phyloP scores from a whole-genome alignment of 2,329 filamentous ascomycete species.

The Tolypocladium nubicola region DNA sequence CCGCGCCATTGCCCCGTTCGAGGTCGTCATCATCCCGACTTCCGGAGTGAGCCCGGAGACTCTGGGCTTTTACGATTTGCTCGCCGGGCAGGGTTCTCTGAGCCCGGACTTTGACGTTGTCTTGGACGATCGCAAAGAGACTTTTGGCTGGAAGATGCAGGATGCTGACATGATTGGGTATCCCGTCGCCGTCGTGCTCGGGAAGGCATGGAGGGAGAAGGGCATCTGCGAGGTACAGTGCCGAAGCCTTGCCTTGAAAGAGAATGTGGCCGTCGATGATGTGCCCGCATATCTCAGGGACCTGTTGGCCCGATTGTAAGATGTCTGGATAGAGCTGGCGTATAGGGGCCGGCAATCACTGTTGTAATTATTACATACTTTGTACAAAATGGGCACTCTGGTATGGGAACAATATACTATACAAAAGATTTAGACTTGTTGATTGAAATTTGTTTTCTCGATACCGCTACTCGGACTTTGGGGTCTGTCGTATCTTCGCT shows the following conservation, averaged over 20 bases:
- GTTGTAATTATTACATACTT: background rate
- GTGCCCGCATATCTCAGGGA: slow-evolving; percentile 33
- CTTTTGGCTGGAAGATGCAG: slow-evolving; percentile 73
- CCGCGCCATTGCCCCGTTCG: slow-evolving; percentile 72
- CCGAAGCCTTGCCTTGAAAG: slow-evolving; percentile 51
- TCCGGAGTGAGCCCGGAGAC: slow-evolving; percentile 36
- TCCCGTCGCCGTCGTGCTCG: slow-evolving; percentile 71
- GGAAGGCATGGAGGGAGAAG: slow-evolving; percentile 53
- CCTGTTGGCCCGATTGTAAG: slow-evolving; percentile 38
- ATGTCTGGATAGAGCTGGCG: background rate
- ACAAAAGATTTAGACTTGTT: no score
- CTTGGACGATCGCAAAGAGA: slow-evolving; percentile 61
- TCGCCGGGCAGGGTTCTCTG: slow-evolving; percentile 22
- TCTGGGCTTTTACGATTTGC: slow-evolving; percentile 50
- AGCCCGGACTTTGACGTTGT: slow-evolving; percentile 45
- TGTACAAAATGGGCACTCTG: background rate
- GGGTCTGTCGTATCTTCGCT: background rate
- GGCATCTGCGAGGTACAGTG: slow-evolving; percentile 69
- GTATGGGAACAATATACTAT: background rate
- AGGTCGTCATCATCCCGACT: slow-evolving; percentile 55
- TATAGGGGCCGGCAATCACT: background rate
- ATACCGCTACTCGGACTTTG: no score
- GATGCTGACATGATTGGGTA: slow-evolving; percentile 89
- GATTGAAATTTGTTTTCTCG: background rate
- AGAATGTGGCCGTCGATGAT: slow-evolving; percentile 40